These are phyloP conservation scores for Albizia julibrissin DNA, from an alignment of 306 rosid species.

Conservation along the genomic window DNA sequence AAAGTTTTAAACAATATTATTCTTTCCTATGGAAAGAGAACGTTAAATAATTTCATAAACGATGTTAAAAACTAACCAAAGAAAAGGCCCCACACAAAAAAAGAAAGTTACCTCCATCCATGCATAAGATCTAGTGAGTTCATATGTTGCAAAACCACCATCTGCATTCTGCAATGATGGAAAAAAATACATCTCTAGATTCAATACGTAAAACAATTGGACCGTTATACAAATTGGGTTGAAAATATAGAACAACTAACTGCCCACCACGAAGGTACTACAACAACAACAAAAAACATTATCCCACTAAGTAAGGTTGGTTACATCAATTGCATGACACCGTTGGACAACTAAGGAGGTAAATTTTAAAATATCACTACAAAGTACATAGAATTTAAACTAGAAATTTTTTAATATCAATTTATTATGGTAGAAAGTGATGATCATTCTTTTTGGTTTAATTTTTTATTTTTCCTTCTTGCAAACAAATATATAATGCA, in stretches of 20 bases:
- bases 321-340: background rate
- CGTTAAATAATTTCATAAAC: slow-evolving; percentile 21
- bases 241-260: slow-evolving; percentile 1
- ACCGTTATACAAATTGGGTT: background rate
- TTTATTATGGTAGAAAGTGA: background rate
- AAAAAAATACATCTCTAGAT: slow-evolving; percentile 6
- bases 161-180: slow-evolving; percentile 59
- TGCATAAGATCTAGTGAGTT: slow-evolving; percentile 82
- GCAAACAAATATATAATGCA: background rate
- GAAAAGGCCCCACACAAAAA: slow-evolving; percentile 5
- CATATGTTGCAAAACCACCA: slow-evolving; percentile 92
- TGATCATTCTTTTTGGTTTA: background rate
- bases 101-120: slow-evolving; percentile 86
- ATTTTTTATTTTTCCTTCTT: background rate
- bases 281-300: background rate
- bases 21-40: slow-evolving; percentile 21
- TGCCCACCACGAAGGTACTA: background rate
- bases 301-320: background rate
- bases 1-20: slow-evolving; percentile 11
- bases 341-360: background rate
- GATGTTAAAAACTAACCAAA: slow-evolving; percentile 13
- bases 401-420: slow-evolving; percentile 16
- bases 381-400: background rate
- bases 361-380: background rate
- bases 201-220: background rate